Evolutionary conservation across 768 basidiomycete genomes (phyloP).

Genomic region (Kwoniella mangroviensis): DNA sequence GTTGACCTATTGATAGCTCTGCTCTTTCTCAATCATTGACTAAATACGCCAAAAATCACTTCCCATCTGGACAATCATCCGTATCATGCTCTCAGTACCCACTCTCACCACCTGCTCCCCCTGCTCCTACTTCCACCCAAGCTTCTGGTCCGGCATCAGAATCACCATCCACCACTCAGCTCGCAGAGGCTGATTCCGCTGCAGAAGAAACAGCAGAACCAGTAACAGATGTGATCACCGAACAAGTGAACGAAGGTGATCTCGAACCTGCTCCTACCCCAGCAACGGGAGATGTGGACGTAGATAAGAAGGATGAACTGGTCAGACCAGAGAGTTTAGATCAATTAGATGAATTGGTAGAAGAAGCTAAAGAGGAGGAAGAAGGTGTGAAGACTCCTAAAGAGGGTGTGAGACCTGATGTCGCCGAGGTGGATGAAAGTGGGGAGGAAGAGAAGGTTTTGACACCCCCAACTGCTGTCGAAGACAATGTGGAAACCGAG

Average conservation of each 20-base stretch:
- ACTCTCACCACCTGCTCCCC: conserved; percentile 60
- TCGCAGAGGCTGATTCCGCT: conserved; percentile 1
- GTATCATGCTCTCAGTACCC: conserved; percentile 61
- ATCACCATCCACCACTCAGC: conserved; percentile 3
- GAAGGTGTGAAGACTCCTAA: conserved; percentile 19
- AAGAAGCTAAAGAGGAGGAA: conserved; percentile 38
- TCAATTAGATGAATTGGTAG: conserved; percentile 35
- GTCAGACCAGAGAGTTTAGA: conserved; percentile 39
- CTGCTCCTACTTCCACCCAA: conserved; percentile 6
- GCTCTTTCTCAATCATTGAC: conserved; percentile 72
- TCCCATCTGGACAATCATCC: conserved; percentile 74
- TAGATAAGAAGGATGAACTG: conserved; percentile 33
- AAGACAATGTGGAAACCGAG: conserved; percentile 19
- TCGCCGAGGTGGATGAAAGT: conserved; percentile 1
- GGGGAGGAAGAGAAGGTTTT: conserved; percentile 14
- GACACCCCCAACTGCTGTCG: background rate
- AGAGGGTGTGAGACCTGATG: conserved; percentile 13
- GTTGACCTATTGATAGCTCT: conserved; percentile 60
- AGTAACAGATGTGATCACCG: conserved; percentile 40
- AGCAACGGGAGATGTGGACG: conserved; percentile 27
- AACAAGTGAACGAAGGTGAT: conserved; percentile 39
- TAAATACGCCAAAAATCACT: conserved; percentile 79
- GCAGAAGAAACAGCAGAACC: background rate
- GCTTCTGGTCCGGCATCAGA: background rate
- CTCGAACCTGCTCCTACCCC: conserved; percentile 45